phyloP scores from a whole-genome alignment of 1,139 yeast species.

The Candida pseudocylindracea region DNA sequence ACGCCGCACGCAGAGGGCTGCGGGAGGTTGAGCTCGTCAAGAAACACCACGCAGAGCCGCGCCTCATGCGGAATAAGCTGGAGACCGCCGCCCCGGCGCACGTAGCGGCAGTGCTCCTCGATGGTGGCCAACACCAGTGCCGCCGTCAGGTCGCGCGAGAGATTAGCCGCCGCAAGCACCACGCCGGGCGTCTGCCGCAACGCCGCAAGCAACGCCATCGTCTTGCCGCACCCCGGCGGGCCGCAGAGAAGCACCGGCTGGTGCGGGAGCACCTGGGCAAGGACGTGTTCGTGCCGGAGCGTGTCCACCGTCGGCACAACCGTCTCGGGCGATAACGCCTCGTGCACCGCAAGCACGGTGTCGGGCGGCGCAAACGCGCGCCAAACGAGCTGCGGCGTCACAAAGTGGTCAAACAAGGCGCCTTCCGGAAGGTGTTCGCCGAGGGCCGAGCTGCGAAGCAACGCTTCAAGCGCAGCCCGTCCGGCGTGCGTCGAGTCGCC shows the following conservation, averaged over 20 bases:
- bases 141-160: conserved; percentile 67
- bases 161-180: conserved; percentile 51
- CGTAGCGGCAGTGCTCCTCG: conserved; percentile 53
- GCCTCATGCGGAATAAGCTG: conserved; percentile 33
- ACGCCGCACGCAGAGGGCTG: conserved; percentile 53
- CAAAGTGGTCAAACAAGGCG: too few species aligned
- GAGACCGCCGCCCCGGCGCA: conserved; percentile 25
- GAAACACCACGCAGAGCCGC: conserved; percentile 68
- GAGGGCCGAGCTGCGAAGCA: neutral
- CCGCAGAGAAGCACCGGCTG: conserved; percentile 64
- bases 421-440: neutral
- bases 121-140: conserved; percentile 36
- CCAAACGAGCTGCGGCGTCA: neutral
- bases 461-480: too few species aligned
- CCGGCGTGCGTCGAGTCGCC: too few species aligned
- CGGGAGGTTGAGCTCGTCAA: conserved; percentile 86
- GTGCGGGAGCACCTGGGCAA: conserved; percentile 36
- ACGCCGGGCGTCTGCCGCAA: conserved; percentile 32
- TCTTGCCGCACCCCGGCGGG: conserved; percentile 96
- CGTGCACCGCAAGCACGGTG: conserved; percentile 6
- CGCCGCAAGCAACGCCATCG: conserved; percentile 68
- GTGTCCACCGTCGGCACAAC: conserved; percentile 75
- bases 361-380: neutral
- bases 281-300: conserved; percentile 34
- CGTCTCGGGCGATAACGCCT: conserved; percentile 36